A percentile compares a stretch with the other conserved stretches of the same genome.
Conservation (phyloP, 176 grass and related monocot species). For the Aechmea fasciata region DNA sequence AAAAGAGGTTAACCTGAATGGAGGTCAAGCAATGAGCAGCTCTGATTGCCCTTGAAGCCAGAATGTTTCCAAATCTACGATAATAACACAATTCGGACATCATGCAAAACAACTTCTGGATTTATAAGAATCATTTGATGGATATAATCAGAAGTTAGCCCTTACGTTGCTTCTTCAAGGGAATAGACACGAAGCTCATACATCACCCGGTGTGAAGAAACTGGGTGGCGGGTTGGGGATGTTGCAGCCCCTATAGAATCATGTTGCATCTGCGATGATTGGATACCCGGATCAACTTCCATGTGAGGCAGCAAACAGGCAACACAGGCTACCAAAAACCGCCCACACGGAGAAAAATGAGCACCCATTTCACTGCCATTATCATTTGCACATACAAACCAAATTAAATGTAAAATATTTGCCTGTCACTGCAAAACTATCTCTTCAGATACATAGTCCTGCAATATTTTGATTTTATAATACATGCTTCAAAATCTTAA, state of each 20-base stretch:
- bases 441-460: no score
- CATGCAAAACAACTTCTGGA: no score
- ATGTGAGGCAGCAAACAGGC: conserved; percentile 85
- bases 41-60: conserved; percentile 84
- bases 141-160: neutral
- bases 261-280: conserved; percentile 48
- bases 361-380: conserved; percentile 97
- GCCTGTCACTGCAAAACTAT: no score
- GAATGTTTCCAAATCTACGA: conserved; percentile 61
- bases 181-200: conserved; percentile 99
- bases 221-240: conserved; percentile 88
- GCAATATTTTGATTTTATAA: no score
- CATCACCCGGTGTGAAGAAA: conserved; percentile 82
- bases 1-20: conserved; percentile 70
- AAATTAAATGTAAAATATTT: no score
- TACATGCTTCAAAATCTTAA: no score
- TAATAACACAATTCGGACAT: conserved; percentile 1
- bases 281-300: conserved; percentile 62
- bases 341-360: conserved; percentile 95
- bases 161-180: conserved; percentile 81
- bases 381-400: conserved; percentile 3
- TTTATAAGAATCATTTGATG: neutral
- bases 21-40: conserved; percentile 99
- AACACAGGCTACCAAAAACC: conserved; percentile 94
- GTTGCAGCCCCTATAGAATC: conserved; percentile 63